Base-by-base conservation (phyloP, 768 basidiomycete genomes). In the Tulasnella sp. region DNA sequence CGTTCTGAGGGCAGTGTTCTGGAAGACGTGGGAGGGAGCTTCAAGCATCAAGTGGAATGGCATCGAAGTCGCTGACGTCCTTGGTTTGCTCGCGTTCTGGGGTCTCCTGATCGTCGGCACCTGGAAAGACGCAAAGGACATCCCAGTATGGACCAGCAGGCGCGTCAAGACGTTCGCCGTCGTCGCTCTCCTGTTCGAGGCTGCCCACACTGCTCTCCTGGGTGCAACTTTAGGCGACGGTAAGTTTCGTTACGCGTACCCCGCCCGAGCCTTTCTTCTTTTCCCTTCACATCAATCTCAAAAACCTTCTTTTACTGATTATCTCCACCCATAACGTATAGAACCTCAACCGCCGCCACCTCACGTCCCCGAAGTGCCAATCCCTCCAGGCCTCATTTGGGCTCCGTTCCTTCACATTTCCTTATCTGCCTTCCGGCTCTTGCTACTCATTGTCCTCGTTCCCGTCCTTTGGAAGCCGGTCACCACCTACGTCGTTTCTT, bases 41-140 rank as follows among this genome's bases (percentile, higher is more conserved):
- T 76, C 76, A n/a, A 17, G 74, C 84, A 82, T 52, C 80, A 85
- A 77, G 88, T 79, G 80, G 80, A 72, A 76, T 38, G 77, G 76
- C 64, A 67, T 79, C 42, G 77, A 77, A 36, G 67, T 80, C 12
- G 75, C 78, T 0, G 79, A 92, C 54, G 80, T 93, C 58, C 81
- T 90, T 64, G 93, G 92, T 74, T 85, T 93, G 39, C 80, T 88
- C 54, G 91, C 90, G 4, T 93, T 92, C 79, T 84, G 89, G 42
- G 90, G 91, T 45, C 84, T 94, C 70, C 91, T 92, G 17, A 89
- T 89, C 12, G 84, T 93, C 64, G 93, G 93, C 11, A 86, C 91
- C 15, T 93, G 89, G 88, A 93, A 94, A 83, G 92, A 93, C 78
- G 84, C 91, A 74, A 86, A 88, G 38, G 91, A 91, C 42, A 86